Conservation (phyloP, 805 yeast species). For the Starmerella sirachaensis region DNA sequence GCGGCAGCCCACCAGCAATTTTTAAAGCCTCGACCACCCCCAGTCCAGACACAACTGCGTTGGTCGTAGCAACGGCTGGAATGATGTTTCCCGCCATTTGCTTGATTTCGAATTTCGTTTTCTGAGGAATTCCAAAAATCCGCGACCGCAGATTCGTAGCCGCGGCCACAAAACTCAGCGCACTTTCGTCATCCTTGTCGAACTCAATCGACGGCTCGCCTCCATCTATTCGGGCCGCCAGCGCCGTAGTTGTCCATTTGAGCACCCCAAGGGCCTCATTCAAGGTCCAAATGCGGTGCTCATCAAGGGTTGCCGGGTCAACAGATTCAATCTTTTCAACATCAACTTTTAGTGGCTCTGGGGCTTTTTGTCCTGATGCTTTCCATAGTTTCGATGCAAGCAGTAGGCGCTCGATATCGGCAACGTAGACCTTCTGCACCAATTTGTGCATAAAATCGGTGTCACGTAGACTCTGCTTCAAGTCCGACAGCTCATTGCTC, state of each 20-base stretch:
- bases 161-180: conserved; percentile 76
- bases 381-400: conserved; percentile 50
- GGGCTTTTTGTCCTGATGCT: conserved; percentile 64
- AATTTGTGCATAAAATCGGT: conserved; percentile 27
- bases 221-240: conserved; percentile 38
- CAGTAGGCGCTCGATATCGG: conserved; percentile 63
- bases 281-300: conserved; percentile 44
- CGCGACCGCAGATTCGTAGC: conserved; percentile 85
- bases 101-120: conserved; percentile 66
- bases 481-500: conserved; percentile 28
- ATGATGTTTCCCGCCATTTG: conserved; percentile 94
- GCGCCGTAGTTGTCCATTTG: conserved; percentile 34
- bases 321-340: conserved; percentile 16
- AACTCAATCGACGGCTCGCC: conserved; percentile 39
- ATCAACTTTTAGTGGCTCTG: conserved; percentile 43
- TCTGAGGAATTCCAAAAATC: conserved; percentile 77
- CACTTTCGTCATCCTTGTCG: conserved; percentile 92
- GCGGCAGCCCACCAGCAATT: conserved; percentile 29
- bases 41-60: conserved; percentile 87
- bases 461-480: conserved; percentile 27
- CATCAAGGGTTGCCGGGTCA: conserved; percentile 29
- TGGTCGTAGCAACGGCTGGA: conserved; percentile 97
- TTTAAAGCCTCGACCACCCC: conserved; percentile 63
- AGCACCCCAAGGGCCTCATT: conserved; percentile 55
- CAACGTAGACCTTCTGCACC: conserved; percentile 41